Percentiles rank a stretch among this genome's conserved stretches.
Conservation (phyloP, 306 rosid species). For the Quercus ilex region DNA sequence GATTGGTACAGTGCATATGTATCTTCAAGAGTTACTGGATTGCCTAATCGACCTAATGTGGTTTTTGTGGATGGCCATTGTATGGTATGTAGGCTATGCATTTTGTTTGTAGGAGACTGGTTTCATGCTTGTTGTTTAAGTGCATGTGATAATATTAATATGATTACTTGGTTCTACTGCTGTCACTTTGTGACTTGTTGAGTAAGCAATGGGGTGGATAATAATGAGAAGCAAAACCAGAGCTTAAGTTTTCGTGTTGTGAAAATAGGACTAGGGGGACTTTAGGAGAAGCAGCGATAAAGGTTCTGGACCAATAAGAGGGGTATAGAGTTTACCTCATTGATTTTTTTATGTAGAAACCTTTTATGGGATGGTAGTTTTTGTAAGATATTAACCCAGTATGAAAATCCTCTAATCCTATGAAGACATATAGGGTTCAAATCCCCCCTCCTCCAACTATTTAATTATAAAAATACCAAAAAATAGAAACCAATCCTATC, state of each 20-base stretch:
- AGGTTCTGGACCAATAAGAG: neutral
- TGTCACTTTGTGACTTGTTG: neutral
- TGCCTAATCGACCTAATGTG: slow-evolving; percentile 84
- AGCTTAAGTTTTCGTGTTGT: neutral
- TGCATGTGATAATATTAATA: neutral
- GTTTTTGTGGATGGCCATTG: slow-evolving; percentile 95
- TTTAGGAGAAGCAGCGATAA: neutral
- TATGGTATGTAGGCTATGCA: slow-evolving; percentile 43
- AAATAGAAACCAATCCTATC: too few relatives aligned
- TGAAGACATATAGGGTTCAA: too few relatives aligned
- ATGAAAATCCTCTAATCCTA: neutral
- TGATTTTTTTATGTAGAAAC: neutral
- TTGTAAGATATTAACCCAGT: neutral
- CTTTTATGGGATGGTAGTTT: neutral
- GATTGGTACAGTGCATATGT: slow-evolving; percentile 98
- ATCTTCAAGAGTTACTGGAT: slow-evolving; percentile 74
- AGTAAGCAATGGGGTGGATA: neutral
- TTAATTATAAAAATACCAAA: too few relatives aligned
- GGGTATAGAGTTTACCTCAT: neutral
- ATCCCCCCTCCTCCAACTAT: too few relatives aligned
- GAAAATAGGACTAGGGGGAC: neutral
- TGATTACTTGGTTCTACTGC: neutral
- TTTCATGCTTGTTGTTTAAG: slow-evolving; percentile 5
- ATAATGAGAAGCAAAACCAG: neutral
- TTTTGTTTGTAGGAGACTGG: slow-evolving; percentile 8